A percentile compares a stretch with the other conserved stretches of the same genome.
Evolutionary conservation across 2,329 filamentous ascomycete genomes (phyloP).

Genomic region (Claviceps maximensis): DNA sequence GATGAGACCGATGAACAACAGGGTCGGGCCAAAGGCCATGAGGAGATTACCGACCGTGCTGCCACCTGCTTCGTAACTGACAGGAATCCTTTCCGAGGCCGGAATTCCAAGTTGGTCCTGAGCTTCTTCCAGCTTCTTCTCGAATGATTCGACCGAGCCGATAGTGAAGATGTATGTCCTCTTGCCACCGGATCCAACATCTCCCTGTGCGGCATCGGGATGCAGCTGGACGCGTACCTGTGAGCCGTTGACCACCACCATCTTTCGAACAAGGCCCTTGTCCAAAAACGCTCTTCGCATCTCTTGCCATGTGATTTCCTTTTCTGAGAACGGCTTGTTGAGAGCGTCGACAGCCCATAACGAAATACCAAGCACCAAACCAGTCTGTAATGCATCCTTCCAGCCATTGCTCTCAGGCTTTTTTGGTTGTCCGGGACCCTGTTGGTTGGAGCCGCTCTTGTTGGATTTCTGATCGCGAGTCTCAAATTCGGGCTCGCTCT

Average conservation of each 20-base stretch:
- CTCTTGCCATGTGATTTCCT: conserved; percentile 96
- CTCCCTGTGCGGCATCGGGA: conserved; percentile 48
- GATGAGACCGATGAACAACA: conserved; percentile 73
- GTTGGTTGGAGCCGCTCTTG: conserved; percentile 14
- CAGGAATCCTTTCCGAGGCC: conserved; percentile 75
- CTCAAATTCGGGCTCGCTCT: conserved; percentile 10
- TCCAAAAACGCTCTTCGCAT: conserved; percentile 87
- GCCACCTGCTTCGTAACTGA: conserved; percentile 72
- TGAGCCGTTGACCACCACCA: conserved; percentile 61
- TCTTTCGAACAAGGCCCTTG: conserved; percentile 88
- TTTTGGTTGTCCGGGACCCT: conserved; percentile 20
- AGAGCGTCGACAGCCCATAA: conserved; percentile 30
- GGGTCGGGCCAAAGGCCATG: conserved; percentile 68
- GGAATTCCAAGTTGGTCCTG: conserved; percentile 83
- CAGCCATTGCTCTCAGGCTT: conserved; percentile 22
- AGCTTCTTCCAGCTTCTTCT: conserved; percentile 74
- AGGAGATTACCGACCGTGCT: conserved; percentile 62
- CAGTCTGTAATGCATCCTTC: conserved; percentile 23
- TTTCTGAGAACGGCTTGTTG: conserved; percentile 30
- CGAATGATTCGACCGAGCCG: conserved; percentile 86
- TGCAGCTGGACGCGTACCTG: conserved; percentile 71
- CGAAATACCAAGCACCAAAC: conserved; percentile 38
- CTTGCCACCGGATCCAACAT: conserved; percentile 16
- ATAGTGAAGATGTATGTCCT: conserved; percentile 78
- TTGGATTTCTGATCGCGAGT: conserved; percentile 8